phyloP scores from a whole-genome alignment of 192 early-diverging fungal genomes.

The Geranomyces variabilis region DNA sequence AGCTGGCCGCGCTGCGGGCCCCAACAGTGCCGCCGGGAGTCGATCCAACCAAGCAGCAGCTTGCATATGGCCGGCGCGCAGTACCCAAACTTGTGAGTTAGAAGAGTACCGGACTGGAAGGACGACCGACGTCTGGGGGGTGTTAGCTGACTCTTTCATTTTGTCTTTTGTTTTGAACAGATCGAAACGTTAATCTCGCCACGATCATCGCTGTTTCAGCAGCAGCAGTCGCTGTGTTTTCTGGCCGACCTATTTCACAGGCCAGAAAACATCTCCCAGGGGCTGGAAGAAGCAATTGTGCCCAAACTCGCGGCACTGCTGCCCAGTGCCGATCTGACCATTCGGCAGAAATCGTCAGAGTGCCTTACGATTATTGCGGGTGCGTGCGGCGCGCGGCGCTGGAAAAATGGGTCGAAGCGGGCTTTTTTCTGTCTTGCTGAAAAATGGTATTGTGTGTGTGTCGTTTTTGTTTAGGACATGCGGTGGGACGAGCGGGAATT shows the following conservation, averaged over 20 bases:
- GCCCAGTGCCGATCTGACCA: constrained; percentile 42
- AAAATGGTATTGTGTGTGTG: constrained; percentile 22
- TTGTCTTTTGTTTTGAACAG: not conserved
- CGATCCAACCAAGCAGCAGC: constrained; percentile 52
- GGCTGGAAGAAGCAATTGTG: constrained; percentile 45
- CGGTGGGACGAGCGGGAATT: constrained; percentile 48
- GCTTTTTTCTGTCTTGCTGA: constrained; percentile 9
- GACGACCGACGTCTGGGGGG: not conserved
- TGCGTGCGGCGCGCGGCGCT: no score
- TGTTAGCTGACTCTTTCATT: not conserved
- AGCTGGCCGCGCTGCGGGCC: constrained; percentile 9
- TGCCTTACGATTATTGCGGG: constrained; percentile 47
- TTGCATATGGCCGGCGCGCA: constrained; percentile 51
- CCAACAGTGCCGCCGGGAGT: constrained; percentile 27
- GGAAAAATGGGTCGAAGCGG: no score
- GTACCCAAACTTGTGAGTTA: constrained; percentile 59
- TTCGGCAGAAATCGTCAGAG: constrained; percentile 54
- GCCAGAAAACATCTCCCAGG: constrained; percentile 51
- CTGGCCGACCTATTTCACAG: constrained; percentile 52
- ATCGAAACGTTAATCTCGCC: constrained; percentile 5
- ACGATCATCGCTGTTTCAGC: constrained; percentile 19
- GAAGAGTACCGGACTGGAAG: not conserved
- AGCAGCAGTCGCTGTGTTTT: constrained; percentile 47
- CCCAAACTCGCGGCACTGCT: constrained; percentile 31
- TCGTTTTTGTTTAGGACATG: no score